Conservation (phyloP, 345 rosid genomes). For the Orychophragmus violaceus region DNA sequence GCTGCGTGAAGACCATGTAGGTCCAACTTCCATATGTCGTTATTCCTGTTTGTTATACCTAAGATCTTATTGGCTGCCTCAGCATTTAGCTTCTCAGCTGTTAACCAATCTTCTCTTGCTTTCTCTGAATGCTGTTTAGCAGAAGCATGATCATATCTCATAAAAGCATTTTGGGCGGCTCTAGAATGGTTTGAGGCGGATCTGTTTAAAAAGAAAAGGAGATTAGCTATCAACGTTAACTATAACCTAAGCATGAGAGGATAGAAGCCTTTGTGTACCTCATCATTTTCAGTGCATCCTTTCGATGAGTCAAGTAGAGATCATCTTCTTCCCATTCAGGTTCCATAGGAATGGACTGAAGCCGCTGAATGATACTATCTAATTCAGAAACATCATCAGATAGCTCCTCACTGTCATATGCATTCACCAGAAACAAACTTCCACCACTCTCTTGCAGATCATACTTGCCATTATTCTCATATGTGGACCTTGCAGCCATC, state of each 20-base stretch:
- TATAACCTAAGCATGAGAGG: background rate
- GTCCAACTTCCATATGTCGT: conserved; percentile 70
- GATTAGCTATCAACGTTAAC: background rate
- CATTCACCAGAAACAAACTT: background rate
- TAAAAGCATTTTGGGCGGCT: conserved; percentile 73
- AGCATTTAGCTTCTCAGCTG: conserved; percentile 60
- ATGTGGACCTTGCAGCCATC: conserved; percentile 33
- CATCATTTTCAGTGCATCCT: conserved; percentile 66
- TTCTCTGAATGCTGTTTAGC: conserved; percentile 66
- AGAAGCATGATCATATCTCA: conserved; percentile 68
- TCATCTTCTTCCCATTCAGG: conserved; percentile 94
- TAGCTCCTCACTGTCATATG: conserved; percentile 11
- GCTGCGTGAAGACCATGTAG: conserved; percentile 90
- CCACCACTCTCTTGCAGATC: conserved; percentile 16
- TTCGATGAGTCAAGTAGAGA: conserved; percentile 66
- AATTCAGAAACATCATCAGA: conserved; percentile 33
- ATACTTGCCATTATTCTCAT: conserved; percentile 4
- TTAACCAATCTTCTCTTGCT: conserved; percentile 66
- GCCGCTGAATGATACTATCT: conserved; percentile 37
- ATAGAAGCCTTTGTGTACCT: conserved; percentile 42
- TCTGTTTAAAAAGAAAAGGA: conserved; percentile 48
- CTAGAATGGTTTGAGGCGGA: conserved; percentile 75
- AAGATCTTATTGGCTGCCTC: conserved; percentile 75
- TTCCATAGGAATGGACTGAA: conserved; percentile 52
- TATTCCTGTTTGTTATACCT: conserved; percentile 48